Evolutionary conservation across 2,329 filamentous ascomycete genomes (phyloP).

Genomic region (Furcasterigmium furcatum): DNA sequence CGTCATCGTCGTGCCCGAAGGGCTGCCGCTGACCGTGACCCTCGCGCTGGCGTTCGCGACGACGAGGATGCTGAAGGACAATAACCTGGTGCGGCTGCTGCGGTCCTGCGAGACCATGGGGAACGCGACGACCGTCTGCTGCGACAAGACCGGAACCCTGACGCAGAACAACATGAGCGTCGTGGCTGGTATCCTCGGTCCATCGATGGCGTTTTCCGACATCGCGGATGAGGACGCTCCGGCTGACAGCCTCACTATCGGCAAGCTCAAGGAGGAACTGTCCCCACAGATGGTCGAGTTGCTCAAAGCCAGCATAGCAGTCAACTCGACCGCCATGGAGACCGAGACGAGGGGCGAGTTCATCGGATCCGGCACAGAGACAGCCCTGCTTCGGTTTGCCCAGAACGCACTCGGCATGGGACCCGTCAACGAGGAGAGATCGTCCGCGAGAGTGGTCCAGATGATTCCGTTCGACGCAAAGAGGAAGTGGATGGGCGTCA

Average conservation of each 20-base stretch:
- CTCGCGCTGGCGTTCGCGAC: conserved; percentile 61
- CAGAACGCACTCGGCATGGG: conserved; percentile 31
- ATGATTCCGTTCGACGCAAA: conserved; percentile 49
- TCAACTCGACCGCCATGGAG: conserved; percentile 54
- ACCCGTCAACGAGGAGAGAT: conserved; percentile 40
- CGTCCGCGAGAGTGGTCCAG: conserved; percentile 40
- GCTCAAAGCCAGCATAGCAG: conserved; percentile 36
- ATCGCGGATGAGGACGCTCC: no score
- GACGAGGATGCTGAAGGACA: conserved; percentile 60
- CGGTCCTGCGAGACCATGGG: conserved; percentile 63
- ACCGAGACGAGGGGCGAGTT: conserved; percentile 40
- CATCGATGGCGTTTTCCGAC: no score
- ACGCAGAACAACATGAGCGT: no score
- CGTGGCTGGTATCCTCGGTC: no score
- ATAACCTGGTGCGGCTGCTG: conserved; percentile 57
- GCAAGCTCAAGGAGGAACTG: no score
- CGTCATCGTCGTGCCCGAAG: conserved; percentile 59
- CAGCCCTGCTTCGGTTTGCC: conserved; percentile 40
- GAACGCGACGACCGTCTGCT: conserved; percentile 61
- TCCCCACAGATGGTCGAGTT: no score
- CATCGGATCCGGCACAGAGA: conserved; percentile 53
- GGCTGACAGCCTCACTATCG: no score
- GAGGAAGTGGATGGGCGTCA: conserved; percentile 45
- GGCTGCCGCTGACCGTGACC: conserved; percentile 57
- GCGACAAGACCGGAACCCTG: conserved; percentile 65